Base-by-base conservation (phyloP, 306 rosid species). In the Abrus precatorius region DNA sequence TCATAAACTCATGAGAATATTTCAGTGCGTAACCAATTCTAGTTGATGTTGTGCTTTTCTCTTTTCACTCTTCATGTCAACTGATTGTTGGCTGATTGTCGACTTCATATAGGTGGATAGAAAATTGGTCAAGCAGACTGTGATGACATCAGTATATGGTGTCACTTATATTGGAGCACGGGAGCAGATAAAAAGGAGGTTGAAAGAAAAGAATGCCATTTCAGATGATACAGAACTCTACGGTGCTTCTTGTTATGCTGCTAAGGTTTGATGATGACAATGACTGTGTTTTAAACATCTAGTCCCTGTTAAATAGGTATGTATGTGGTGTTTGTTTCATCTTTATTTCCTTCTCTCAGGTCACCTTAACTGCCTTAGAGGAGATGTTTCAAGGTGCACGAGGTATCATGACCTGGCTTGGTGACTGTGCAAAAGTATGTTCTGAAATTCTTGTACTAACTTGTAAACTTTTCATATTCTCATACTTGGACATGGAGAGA, bases 131-230 rank as follows among this genome's bases (percentile, higher is more conserved):
- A 95, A 95, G 91, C 99, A 95, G 86, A 95, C 99, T 29, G 99
- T 95, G 93, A 95, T 95, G 99, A 95, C 99, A 68, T 95, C 99
- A 27, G 99, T 95, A 45, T 95, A 95, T 72, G 99, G 99, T 79
- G 99, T 95, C 91, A 95, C 99, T 44, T 95, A 86, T 74, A 80
- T 93, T 40, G 99, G 99, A 63, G 99, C 99, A 76, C 88, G 98
- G 66, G 98, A 93, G 77, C 99, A 95, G 87, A 95, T 95, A 80
- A 91, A 84, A 83, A 90, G 92, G 84, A 93, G 98, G 85, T 86
- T 95, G 88, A 90, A 95, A 86, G 98, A 95, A 55, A 90, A 93
- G 43, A 74, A 81, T 80, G 76, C 68, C 77, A 79, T 93, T 68
- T 59, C 89, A 78, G 97, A 95, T 74, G 88, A 91, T 80, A 45